A percentile compares a stretch with the other conserved stretches of the same genome.
Evolutionary conservation across 352 stramenopile genomes (phyloP).

Genomic region (Globisporangium alternatum): DNA sequence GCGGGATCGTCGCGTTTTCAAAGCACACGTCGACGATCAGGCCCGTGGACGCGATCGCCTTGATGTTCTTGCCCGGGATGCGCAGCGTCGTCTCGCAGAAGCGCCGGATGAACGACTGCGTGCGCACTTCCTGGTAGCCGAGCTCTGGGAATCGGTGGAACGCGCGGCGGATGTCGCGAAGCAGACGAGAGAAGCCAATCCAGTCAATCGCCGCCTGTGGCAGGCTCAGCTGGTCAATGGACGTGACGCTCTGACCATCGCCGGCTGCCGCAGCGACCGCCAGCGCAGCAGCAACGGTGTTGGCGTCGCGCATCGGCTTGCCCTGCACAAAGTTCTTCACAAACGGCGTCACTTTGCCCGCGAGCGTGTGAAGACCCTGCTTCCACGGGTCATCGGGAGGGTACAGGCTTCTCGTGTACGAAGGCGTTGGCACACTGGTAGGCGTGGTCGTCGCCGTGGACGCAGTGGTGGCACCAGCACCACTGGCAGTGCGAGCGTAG

Average conservation of each 20-base stretch:
- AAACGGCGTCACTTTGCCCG: conserved; percentile 56
- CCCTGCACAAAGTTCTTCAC: conserved; percentile 53
- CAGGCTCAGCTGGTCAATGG: not conserved
- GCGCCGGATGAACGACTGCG: conserved; percentile 79
- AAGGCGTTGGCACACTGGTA: not conserved
- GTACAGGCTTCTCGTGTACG: conserved; percentile 46
- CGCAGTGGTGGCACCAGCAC: not conserved
- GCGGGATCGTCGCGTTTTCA: conserved; percentile 48
- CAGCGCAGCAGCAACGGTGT: conserved; percentile 17
- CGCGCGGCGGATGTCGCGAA: conserved; percentile 73
- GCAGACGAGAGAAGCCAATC: conserved; percentile 65
- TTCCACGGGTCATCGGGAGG: conserved; percentile 71
- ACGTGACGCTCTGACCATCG: not conserved
- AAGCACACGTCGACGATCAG: conserved; percentile 90
- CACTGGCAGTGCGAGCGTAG: not conserved
- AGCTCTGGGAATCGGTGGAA: conserved; percentile 92
- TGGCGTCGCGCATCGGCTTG: conserved; percentile 17
- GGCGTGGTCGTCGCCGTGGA: not conserved
- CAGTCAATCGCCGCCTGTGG: conserved; percentile 39
- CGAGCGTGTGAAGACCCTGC: conserved; percentile 44
- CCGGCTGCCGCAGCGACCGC: not conserved
- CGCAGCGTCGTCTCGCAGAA: conserved; percentile 82
- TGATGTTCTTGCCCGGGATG: conserved; percentile 73
- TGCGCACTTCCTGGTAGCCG: conserved; percentile 88
- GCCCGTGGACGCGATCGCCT: conserved; percentile 78